Evolutionary conservation across 139 green algal genomes (phyloP).

Genomic region (Chlamydomonas sp.): DNA sequence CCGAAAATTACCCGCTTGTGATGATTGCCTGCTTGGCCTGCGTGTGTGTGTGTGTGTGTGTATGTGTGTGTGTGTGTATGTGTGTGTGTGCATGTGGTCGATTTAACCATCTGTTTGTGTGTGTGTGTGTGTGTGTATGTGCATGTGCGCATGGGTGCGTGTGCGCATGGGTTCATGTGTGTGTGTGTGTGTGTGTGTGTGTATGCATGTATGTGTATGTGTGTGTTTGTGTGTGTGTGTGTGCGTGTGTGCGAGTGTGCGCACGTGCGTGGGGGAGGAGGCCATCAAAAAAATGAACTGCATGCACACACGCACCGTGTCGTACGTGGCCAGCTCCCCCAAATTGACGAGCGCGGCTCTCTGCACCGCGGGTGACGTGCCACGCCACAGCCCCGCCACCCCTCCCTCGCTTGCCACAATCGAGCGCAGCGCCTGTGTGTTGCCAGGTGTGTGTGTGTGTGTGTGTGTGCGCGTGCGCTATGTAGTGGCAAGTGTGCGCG

Average conservation of each 20-base stretch:
- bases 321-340: constrained; percentile 61
- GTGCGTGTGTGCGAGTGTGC: no score
- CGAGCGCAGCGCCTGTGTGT: constrained; percentile 20
- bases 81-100: neutral
- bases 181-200: constrained; percentile 3
- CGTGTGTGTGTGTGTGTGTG: neutral
- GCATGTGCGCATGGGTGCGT: neutral
- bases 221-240: no score
- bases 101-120: neutral
- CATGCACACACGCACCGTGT: constrained; percentile 23
- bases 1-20: no score
- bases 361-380: constrained; percentile 50
- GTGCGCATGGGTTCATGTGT: no score
- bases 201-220: neutral
- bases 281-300: constrained; percentile 6
- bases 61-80: neutral
- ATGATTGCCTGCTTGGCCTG: no score
- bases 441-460: no score
- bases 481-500: no score
- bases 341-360: constrained; percentile 64
- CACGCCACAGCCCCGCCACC: constrained; percentile 49
- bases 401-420: constrained; percentile 33
- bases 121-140: neutral
- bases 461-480: no score
- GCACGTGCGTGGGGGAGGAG: no score